phyloP scores from a whole-genome alignment of 2,329 filamentous ascomycete genomes.

The Dendrostoma leiphaemia region DNA sequence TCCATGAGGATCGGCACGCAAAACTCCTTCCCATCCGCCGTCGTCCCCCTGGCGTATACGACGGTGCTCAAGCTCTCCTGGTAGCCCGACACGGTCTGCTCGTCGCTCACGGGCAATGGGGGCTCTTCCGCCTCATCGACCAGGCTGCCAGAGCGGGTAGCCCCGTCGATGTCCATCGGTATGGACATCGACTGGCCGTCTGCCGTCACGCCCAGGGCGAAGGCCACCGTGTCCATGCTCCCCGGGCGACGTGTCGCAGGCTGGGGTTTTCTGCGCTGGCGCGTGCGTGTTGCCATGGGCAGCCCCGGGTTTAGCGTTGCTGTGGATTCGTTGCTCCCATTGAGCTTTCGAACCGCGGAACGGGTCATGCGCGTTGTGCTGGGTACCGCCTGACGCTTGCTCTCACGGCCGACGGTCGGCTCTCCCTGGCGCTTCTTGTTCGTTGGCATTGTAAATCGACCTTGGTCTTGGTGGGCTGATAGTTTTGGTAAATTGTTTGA shows the following conservation, averaged over 20 bases:
- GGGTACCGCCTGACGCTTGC: neutral
- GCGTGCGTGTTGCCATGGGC: neutral
- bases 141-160: neutral
- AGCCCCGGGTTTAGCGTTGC: constrained; percentile 9
- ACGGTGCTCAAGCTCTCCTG: neutral
- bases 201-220: neutral
- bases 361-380: constrained; percentile 6
- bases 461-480: too few species aligned
- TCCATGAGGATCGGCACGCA: neutral
- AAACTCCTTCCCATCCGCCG: neutral
- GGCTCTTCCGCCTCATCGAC: neutral
- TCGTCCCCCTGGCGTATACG: neutral
- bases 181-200: neutral
- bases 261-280: neutral
- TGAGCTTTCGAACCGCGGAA: constrained; percentile 1
- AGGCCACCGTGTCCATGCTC: neutral
- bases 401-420: neutral
- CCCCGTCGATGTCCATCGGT: neutral
- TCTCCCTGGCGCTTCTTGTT: constrained; percentile 5
- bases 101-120: too few species aligned
- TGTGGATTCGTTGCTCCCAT: neutral
- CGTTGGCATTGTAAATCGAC: neutral
- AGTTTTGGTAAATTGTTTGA: neutral
- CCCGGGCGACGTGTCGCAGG: neutral
- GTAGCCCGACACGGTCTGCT: neutral